Evolutionary conservation across 768 basidiomycete genomes (phyloP).

Genomic region (Amanita rimosa): DNA sequence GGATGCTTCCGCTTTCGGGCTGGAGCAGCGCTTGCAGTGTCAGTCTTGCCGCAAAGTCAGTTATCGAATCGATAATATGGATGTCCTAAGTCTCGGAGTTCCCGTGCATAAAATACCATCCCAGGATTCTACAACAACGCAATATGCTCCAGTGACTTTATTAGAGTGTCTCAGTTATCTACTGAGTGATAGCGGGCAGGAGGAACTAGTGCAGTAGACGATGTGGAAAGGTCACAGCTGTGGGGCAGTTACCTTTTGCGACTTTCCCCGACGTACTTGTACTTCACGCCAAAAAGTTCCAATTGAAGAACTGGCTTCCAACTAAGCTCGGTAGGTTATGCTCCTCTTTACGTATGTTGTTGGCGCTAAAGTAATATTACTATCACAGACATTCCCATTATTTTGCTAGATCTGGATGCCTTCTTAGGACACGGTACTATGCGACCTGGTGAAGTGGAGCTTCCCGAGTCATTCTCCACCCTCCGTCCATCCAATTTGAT

Average conservation of each 20-base stretch:
- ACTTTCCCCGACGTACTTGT: slow-evolving; percentile 86
- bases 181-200: slow-evolving; percentile 27
- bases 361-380: background rate
- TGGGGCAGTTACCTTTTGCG: slow-evolving; percentile 66
- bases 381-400: slow-evolving; percentile 69
- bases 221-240: slow-evolving; percentile 50
- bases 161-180: slow-evolving; percentile 43
- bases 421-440: slow-evolving; percentile 67
- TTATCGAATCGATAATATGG: slow-evolving; percentile 67
- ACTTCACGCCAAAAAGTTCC: slow-evolving; percentile 89
- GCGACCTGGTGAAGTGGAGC: slow-evolving; percentile 54
- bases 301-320: slow-evolving; percentile 94
- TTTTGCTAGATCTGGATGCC: slow-evolving; percentile 44
- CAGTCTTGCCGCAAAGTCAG: slow-evolving; percentile 66
- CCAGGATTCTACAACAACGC: background rate
- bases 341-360: background rate
- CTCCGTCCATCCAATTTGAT: slow-evolving; percentile 22
- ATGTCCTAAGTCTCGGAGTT: slow-evolving; percentile 73
- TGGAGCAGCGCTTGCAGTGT: slow-evolving; percentile 87
- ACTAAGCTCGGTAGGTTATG: slow-evolving; percentile 68
- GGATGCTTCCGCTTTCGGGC: slow-evolving; percentile 62
- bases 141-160: slow-evolving; percentile 53
- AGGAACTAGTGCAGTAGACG: slow-evolving; percentile 70
- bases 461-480: slow-evolving; percentile 25
- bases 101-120: slow-evolving; percentile 32